Conservation (phyloP, 345 rosid genomes). For the Clarkia xantiana region DNA sequence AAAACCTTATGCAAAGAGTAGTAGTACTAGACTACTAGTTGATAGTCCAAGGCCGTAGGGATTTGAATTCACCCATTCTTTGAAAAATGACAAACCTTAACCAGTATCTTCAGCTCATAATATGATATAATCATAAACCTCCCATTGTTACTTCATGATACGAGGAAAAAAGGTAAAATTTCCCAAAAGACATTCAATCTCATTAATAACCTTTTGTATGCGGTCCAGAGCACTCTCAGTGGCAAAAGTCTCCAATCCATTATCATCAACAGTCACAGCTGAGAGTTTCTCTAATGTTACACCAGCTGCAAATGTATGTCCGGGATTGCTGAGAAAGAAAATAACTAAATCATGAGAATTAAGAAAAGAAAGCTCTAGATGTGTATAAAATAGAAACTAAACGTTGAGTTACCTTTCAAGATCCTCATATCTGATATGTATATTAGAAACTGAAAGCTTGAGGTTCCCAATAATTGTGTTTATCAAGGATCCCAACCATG, state of each 20-base stretch:
- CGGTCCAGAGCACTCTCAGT: constrained; percentile 62
- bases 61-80: no score
- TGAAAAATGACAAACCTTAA: no score
- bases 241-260: constrained; percentile 81
- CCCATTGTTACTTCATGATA: constrained; percentile 50
- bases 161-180: no score
- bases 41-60: no score
- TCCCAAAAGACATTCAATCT: no score
- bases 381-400: neutral
- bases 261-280: constrained; percentile 82
- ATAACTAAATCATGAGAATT: constrained; percentile 1
- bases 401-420: constrained; percentile 56
- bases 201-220: constrained; percentile 61
- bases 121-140: no score
- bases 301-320: constrained; percentile 85
- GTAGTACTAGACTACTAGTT: no score
- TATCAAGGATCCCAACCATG: constrained; percentile 93
- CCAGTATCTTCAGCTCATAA: no score
- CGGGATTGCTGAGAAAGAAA: constrained; percentile 54
- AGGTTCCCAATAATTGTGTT: constrained; percentile 88
- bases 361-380: neutral
- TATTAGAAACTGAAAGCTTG: constrained; percentile 92
- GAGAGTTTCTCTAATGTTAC: constrained; percentile 80
- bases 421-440: constrained; percentile 96
- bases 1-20: no score